Conservation (phyloP, 305 asterid species). For the Fraxinus sp. region DNA sequence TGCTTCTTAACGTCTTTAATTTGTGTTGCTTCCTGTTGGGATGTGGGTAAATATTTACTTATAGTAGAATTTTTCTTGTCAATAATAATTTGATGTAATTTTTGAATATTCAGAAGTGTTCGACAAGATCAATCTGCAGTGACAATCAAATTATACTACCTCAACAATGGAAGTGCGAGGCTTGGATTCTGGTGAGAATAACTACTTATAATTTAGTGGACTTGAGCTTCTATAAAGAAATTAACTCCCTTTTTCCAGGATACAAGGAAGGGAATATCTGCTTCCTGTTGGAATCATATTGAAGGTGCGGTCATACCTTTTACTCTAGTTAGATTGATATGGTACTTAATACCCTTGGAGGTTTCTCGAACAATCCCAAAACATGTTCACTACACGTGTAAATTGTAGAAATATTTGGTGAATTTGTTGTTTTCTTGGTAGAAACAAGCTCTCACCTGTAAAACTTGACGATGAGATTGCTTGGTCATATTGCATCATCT, state of each 20-base stretch:
- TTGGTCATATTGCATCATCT: conserved; percentile 11
- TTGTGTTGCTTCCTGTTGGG: conserved; percentile 15
- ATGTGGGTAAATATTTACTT: neutral
- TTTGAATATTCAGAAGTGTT: conserved; percentile 67
- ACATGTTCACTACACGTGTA: neutral
- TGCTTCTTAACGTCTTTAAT: conserved; percentile 19
- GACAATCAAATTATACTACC: conserved; percentile 72
- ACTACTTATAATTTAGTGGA: neutral
- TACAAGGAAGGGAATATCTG: conserved; percentile 89
- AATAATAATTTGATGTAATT: conserved; percentile 1
- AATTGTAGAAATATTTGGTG: neutral
- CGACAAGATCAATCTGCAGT: conserved; percentile 87
- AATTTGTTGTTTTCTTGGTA: conserved; percentile 1
- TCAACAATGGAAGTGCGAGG: conserved; percentile 92
- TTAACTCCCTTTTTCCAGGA: conserved; percentile 50
- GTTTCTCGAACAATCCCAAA: conserved; percentile 6
- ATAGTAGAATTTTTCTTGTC: neutral
- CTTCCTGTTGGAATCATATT: conserved; percentile 91
- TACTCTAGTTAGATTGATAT: conserved; percentile 25
- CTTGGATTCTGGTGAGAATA: conserved; percentile 91
- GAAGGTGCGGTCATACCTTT: conserved; percentile 52
- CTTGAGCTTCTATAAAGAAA: conserved; percentile 3
- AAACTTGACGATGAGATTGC: conserved; percentile 8
- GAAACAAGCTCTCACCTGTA: conserved; percentile 3
- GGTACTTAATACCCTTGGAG: conserved; percentile 1